Conservation (phyloP, 2,329 filamentous ascomycete genomes). For the Colletotrichum scovillei region DNA sequence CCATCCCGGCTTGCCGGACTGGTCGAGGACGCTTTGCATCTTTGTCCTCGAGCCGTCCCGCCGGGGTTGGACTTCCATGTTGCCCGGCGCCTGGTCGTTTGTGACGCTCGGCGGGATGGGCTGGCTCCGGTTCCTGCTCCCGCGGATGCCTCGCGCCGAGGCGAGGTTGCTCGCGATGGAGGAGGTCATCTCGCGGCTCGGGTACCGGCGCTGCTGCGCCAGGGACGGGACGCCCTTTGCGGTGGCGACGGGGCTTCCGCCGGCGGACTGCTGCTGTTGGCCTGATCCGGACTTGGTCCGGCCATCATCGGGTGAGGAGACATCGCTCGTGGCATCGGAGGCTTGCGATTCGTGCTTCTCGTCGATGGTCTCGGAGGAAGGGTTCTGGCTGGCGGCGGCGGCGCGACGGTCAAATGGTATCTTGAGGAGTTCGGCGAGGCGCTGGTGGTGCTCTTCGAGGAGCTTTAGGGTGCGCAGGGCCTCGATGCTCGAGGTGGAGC, state of each 20-base stretch:
- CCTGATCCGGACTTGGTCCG: conserved; percentile 39
- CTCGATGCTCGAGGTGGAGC: conserved; percentile 74
- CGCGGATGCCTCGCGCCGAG: conserved; percentile 82
- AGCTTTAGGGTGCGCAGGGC: conserved; percentile 86
- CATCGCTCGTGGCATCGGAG: conserved; percentile 8
- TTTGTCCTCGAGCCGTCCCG: conserved; percentile 61
- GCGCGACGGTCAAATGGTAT: conserved; percentile 68
- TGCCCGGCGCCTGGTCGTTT: conserved; percentile 78
- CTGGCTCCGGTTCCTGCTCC: conserved; percentile 69
- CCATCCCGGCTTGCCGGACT: conserved; percentile 65
- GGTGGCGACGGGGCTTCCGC: conserved; percentile 38
- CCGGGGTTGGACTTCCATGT: conserved; percentile 68
- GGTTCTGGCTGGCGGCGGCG: conserved; percentile 39
- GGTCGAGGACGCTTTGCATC: conserved; percentile 68
- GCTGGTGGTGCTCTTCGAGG: conserved; percentile 88
- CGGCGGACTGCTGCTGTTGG: conserved; percentile 20
- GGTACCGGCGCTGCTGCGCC: conserved; percentile 59
- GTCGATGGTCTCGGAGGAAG: conserved; percentile 47
- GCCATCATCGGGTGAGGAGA: conserved; percentile 11
- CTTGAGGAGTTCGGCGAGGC: conserved; percentile 84
- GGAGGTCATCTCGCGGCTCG: conserved; percentile 77
- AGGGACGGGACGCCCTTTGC: conserved; percentile 43
- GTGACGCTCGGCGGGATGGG: conserved; percentile 79
- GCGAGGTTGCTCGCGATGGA: conserved; percentile 92
- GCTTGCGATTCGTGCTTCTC: conserved; percentile 48